Conservation (phyloP, 1,284 basidiomycete genomes). For the Rhodotorula sp. region DNA sequence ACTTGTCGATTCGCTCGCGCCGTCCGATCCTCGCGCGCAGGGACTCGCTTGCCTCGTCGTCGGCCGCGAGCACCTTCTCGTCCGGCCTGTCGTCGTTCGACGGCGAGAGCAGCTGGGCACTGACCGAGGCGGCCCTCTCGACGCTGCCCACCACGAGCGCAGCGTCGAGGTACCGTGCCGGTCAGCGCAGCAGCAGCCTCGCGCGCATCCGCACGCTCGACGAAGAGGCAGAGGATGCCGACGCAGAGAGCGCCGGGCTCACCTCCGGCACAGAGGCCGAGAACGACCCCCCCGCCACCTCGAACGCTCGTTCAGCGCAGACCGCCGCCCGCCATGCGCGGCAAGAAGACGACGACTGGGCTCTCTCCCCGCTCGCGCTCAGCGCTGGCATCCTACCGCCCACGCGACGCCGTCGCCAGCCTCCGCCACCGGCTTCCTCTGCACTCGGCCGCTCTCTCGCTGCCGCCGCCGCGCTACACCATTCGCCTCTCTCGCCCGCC, state of each 20-base stretch:
- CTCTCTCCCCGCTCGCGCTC: conserved; percentile 9
- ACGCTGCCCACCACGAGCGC: background rate
- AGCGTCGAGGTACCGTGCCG: too few species aligned
- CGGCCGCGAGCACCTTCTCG: background rate
- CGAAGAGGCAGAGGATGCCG: conserved; percentile 3
- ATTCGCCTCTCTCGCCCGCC: background rate
- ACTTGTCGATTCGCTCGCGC: background rate
- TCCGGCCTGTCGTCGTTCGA: background rate
- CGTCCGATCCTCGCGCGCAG: background rate
- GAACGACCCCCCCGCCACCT: background rate
- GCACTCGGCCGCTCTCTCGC: background rate
- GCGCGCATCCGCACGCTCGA: background rate
- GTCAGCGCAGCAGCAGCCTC: too few species aligned
- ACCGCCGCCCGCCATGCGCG: too few species aligned
- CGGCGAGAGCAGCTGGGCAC: conserved; percentile 1
- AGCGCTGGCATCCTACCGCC: conserved; percentile 5
- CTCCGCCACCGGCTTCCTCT: background rate
- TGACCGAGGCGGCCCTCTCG: conserved; percentile 12
- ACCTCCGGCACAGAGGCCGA: conserved; percentile 22
- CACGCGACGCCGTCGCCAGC: background rate
- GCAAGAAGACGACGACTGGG: conserved; percentile 12
- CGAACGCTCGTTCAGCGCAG: too few species aligned
- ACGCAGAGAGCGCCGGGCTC: conserved; percentile 5
- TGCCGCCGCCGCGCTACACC: background rate
- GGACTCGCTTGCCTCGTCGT: background rate